These are phyloP conservation scores for Alternaria rosae DNA, from an alignment of 2,329 filamentous ascomycete genomes.

Conservation along the genomic window DNA sequence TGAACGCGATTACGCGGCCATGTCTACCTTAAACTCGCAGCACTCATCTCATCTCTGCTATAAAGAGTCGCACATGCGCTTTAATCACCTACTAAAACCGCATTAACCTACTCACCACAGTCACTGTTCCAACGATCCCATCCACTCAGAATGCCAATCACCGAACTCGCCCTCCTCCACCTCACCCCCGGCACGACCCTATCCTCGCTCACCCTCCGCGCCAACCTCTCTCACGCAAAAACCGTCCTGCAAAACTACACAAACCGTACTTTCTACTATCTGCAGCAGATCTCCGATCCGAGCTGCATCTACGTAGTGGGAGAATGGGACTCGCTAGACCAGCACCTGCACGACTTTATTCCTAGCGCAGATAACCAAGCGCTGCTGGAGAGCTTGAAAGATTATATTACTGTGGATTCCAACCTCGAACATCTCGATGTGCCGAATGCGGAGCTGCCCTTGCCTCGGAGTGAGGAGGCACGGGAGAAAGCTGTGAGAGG, in stretches of 20 bases:
- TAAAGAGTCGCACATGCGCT: background rate
- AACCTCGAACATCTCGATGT: slow-evolving; percentile 53
- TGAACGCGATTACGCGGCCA: background rate
- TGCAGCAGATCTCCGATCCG: slow-evolving; percentile 56
- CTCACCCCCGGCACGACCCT: slow-evolving; percentile 37
- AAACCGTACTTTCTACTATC: slow-evolving; percentile 47
- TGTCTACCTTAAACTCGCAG: background rate
- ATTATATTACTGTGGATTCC: slow-evolving; percentile 52
- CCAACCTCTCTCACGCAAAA: slow-evolving; percentile 49
- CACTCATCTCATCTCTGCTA: background rate
- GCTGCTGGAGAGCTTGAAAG: slow-evolving; percentile 47
- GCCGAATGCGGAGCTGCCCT: slow-evolving; percentile 42
- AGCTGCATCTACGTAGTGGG: slow-evolving; percentile 54
- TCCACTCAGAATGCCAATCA: slow-evolving; percentile 47
- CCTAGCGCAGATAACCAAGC: slow-evolving; percentile 53
- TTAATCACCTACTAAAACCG: background rate
- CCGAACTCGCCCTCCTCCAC: slow-evolving; percentile 56
- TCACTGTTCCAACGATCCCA: background rate
- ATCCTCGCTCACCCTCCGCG: slow-evolving; percentile 29
- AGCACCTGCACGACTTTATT: slow-evolving; percentile 55
- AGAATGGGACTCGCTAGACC: slow-evolving; percentile 54
- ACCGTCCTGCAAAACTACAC: slow-evolving; percentile 50
- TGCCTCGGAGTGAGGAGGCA: slow-evolving; percentile 21
- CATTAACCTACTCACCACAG: background rate
- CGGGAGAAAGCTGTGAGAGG: slow-evolving; percentile 1